Evolutionary conservation across 2,329 filamentous ascomycete species (phyloP).

Genomic region (Echinosphaeria canescens): DNA sequence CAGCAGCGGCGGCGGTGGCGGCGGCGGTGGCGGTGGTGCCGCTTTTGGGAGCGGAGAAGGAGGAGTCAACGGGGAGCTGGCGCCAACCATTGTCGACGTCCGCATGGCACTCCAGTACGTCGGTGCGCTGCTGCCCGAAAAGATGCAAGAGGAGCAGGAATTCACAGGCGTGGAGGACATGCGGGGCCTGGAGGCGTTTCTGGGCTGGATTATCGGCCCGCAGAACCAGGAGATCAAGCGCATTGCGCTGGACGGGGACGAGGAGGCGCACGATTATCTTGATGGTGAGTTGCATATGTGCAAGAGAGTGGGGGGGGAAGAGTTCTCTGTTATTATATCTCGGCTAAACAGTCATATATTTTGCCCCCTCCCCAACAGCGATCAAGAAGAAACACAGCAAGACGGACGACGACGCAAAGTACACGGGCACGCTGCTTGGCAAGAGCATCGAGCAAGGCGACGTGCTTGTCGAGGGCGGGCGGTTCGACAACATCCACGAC

Average conservation of each 20-base stretch:
- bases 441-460: conserved; percentile 47
- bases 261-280: conserved; percentile 47
- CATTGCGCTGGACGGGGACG: conserved; percentile 49
- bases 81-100: conserved; percentile 52
- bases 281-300: conserved; percentile 24
- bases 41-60: too few species aligned
- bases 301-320: neutral
- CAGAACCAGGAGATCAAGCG: conserved; percentile 63
- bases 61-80: too few species aligned
- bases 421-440: conserved; percentile 67
- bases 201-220: conserved; percentile 57
- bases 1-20: too few species aligned
- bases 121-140: conserved; percentile 50
- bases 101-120: conserved; percentile 69
- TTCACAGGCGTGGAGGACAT: conserved; percentile 54
- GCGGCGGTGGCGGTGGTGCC: too few species aligned
- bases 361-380: too few species aligned
- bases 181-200: conserved; percentile 55
- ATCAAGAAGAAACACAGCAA: conserved; percentile 89
- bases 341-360: too few species aligned
- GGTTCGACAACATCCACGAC: conserved; percentile 40
- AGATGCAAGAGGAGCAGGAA: conserved; percentile 44
- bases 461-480: conserved; percentile 60
- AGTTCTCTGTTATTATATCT: neutral
- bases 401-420: conserved; percentile 69